phyloP scores from a whole-genome alignment of 2,329 filamentous ascomycete genomes.

The Aspergillus chevalieri region DNA sequence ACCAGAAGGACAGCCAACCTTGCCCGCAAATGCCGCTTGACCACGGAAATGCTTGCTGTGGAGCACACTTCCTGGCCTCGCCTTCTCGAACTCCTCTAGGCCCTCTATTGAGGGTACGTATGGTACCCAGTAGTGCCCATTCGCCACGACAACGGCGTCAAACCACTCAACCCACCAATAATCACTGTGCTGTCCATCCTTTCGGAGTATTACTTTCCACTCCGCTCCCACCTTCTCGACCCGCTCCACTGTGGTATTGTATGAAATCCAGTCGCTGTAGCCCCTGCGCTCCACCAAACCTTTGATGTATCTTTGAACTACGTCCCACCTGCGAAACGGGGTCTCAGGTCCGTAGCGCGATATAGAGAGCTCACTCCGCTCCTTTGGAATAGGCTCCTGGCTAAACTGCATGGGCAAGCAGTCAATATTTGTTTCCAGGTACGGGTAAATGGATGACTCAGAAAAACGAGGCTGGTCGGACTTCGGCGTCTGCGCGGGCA shows the following conservation, averaged over 20 bases:
- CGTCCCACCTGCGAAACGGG: neutral
- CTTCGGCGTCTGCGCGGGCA: slow-evolving; percentile 41
- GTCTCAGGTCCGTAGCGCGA: slow-evolving; percentile 48
- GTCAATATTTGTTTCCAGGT: slow-evolving; percentile 57
- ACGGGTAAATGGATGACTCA: slow-evolving; percentile 53
- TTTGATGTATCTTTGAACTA: neutral
- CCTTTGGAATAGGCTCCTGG: slow-evolving; percentile 45
- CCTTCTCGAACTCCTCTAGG: slow-evolving; percentile 25
- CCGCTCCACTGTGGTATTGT: slow-evolving; percentile 52
- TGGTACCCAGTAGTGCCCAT: slow-evolving; percentile 52
- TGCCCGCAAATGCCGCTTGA: neutral
- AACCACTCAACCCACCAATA: slow-evolving; percentile 56
- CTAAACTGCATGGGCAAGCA: slow-evolving; percentile 52
- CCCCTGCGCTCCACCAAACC: slow-evolving; percentile 17
- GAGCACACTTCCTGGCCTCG: slow-evolving; percentile 14
- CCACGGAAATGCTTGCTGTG: neutral
- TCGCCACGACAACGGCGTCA: slow-evolving; percentile 41
- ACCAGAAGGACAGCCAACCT: neutral
- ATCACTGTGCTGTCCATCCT: slow-evolving; percentile 28
- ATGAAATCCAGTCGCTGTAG: slow-evolving; percentile 37
- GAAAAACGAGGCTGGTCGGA: slow-evolving; percentile 41
- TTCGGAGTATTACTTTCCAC: slow-evolving; percentile 48
- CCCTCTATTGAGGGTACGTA: slow-evolving; percentile 34
- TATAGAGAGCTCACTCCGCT: slow-evolving; percentile 31
- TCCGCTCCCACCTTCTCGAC: slow-evolving; percentile 34